Base-by-base conservation (phyloP, 2,329 filamentous ascomycete genomes). In the Cytospora chrysosperma region DNA sequence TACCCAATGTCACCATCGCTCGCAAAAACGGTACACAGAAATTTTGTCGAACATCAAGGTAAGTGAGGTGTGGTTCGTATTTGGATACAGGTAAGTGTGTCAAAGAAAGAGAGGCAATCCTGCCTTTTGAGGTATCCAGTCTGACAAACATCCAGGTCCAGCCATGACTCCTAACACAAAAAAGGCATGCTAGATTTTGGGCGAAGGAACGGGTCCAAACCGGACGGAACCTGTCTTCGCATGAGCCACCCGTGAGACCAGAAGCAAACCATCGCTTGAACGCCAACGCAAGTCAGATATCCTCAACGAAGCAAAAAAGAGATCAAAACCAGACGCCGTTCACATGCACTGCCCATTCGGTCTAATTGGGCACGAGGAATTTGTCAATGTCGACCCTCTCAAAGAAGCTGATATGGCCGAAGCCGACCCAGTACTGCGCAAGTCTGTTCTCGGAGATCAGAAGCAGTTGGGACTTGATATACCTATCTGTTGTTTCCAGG, bases 371-470 rank as follows among this genome's bases (percentile, higher is more conserved):
- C 15, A 52, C 56, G 27, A 66, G 50, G 24, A 86, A 82, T 27
- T 76, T 68, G 62, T 88, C 83, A 61, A 89, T 81, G 55, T 88
- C 73, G 4, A 89, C 83, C 61, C 87, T 78, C 69, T 85, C 76
- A 62, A 84, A 88, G 70, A 80, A 88, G 69, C 81, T 87, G 54
- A 89, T 83, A 62, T 87, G 83, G 0, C 81, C 79, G 67, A 85
- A 84, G 0, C 74, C 79, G 56, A 90, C 79, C 93, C 93, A 97
- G 72, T 92, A 89, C 72, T 94, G 91, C 2, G 92, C 93, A 61
- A 97, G 74, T 49, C 84, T 82, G 71, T 96, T 81, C n/a, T 87
- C 84, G 2, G 89, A 93, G 47, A 96, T 82, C 40, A 97, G 81
- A 56, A 97, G 87, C 26, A 97, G 81, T 68, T 93, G 87, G 0